phyloP scores from a whole-genome alignment of 345 rosid species.

The Rhodomyrtus tomentosa region DNA sequence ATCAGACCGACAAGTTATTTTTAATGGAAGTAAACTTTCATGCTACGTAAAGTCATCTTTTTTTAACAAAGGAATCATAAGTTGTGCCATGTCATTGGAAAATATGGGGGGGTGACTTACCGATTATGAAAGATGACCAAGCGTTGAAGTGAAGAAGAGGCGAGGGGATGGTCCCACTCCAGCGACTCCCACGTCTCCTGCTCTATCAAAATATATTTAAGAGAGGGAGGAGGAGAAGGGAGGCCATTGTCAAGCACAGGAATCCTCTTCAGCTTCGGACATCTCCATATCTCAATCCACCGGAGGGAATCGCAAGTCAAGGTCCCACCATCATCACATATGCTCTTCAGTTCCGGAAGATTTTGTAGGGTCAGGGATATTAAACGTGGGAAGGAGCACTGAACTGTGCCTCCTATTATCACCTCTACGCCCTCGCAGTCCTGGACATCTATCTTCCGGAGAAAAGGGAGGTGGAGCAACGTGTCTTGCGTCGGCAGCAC shows the following conservation, averaged over 20 bases:
- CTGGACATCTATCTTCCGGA: no score
- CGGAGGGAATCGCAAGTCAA: background rate
- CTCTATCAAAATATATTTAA: background rate
- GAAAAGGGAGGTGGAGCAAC: background rate
- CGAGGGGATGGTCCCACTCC: conserved; percentile 72
- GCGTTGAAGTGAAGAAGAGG: conserved; percentile 24
- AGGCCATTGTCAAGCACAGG: background rate
- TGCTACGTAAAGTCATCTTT: no score
- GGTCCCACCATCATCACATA: background rate
- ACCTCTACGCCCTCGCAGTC: background rate
- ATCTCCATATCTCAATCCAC: no score
- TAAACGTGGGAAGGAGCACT: rapidly evolving
- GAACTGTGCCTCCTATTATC: background rate
- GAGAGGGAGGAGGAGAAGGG: background rate
- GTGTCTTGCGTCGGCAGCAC: background rate
- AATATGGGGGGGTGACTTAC: no score
- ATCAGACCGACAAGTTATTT: no score
- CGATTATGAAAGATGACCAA: no score
- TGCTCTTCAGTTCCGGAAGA: background rate
- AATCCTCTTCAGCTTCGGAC: background rate
- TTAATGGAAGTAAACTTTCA: no score
- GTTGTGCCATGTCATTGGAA: no score
- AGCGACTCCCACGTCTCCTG: conserved; percentile 38
- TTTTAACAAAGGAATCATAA: no score
- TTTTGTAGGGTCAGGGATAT: rapidly evolving